Conservation (phyloP, 306 rosid species). For the Citrullus colocynthis region DNA sequence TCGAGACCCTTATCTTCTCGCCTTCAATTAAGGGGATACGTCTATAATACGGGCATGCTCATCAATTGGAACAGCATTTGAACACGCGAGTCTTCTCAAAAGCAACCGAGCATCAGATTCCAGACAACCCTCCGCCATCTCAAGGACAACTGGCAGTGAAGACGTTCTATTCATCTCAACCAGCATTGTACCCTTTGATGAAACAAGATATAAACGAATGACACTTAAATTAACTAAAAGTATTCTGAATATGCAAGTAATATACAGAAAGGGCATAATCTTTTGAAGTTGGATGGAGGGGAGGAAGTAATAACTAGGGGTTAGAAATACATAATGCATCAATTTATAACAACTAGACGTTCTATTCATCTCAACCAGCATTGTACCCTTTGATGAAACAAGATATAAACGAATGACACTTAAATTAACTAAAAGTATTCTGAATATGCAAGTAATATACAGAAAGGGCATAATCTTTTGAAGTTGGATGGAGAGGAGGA, state of each 20-base stretch:
- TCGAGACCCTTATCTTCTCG: not conserved
- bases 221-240: not conserved
- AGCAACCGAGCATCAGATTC: slow-evolving; percentile 69
- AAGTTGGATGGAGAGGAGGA: not conserved
- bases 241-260: not conserved
- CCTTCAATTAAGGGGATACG: slow-evolving; percentile 38
- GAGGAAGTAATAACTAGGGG: not conserved
- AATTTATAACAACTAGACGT: no score
- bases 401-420: not conserved
- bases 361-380: no score
- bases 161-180: slow-evolving; percentile 41
- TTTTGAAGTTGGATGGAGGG: not conserved
- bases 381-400: no score
- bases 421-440: not conserved
- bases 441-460: not conserved
- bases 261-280: not conserved
- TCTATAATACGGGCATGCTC: slow-evolving; percentile 21
- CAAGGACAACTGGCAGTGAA: slow-evolving; percentile 52
- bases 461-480: not conserved
- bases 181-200: slow-evolving; percentile 59
- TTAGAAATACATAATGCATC: not conserved
- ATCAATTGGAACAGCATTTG: slow-evolving; percentile 16
- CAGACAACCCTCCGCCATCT: slow-evolving; percentile 67
- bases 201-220: not conserved
- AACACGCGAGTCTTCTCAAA: slow-evolving; percentile 48